Percentiles rank a stretch among this genome's conserved stretches.
These are phyloP conservation scores for Blastocystis hominis DNA, from an alignment of 352 stramenopile genomes.

Conservation along the genomic window DNA sequence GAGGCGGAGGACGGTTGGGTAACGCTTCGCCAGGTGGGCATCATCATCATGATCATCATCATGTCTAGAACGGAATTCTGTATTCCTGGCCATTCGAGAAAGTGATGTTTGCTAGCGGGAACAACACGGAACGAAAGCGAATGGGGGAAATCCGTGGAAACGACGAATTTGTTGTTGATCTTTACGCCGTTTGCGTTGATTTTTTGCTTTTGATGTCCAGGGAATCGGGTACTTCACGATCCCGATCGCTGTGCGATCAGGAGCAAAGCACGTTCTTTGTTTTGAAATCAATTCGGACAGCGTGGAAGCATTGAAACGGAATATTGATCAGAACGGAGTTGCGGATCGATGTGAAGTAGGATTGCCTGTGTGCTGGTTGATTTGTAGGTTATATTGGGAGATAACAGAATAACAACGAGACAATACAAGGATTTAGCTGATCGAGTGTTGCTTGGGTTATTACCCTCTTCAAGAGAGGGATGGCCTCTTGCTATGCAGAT, in stretches of 20 bases:
- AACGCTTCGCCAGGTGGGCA: not conserved
- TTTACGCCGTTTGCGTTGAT: not conserved
- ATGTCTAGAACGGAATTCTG: not conserved
- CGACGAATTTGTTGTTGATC: not conserved
- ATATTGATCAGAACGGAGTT: not conserved
- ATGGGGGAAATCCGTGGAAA: not conserved
- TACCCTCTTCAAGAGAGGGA: not conserved
- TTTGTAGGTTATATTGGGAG: not conserved
- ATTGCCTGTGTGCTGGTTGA: not conserved
- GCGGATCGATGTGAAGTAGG: not conserved
- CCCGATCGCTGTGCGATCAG: not conserved
- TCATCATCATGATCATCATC: not conserved
- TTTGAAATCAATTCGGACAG: slow-evolving; percentile 10
- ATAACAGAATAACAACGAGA: not conserved
- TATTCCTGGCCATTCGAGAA: slow-evolving; percentile 2
- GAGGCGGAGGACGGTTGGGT: not conserved
- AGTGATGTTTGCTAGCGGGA: slow-evolving; percentile 8
- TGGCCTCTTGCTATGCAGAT: not conserved
- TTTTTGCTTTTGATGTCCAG: not conserved
- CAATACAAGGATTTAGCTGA: not conserved
- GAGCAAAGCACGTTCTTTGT: not conserved
- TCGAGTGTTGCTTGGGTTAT: not conserved
- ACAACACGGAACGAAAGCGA: slow-evolving; percentile 5
- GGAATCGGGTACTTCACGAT: slow-evolving; percentile 12
- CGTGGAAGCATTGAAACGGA: not conserved